Evolutionary conservation across 371 early-diverging fungal genomes (phyloP), one percentile per base, ranked within the genome.

Genomic region (Syncephalastrum racemosum): DNA sequence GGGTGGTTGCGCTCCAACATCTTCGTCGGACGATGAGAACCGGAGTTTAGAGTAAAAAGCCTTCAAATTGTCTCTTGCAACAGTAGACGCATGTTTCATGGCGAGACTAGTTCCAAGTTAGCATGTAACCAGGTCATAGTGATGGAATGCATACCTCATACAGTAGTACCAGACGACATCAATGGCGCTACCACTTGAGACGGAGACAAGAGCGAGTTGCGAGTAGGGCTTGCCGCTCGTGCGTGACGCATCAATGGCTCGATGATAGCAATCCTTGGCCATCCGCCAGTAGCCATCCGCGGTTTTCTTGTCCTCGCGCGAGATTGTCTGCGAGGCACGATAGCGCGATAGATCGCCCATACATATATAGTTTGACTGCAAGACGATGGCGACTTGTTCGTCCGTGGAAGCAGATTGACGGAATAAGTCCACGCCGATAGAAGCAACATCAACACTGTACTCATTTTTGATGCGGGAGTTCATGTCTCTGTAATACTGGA

Each of bases 81-180:
- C 67, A 4, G 54, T 58, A 4, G 77, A 76, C n/a, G 74, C 71
- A 18, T 67, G 45, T 31, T 73, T 73, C 47, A 76, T 72, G 13
- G 74, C 76, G 50, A 79, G 25, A 41, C 80, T 75, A 53, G 4
- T 16, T 4, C 14, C 1, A 23, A 15, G 18, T 50, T 14, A 13
- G 22, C 36, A 18, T 25, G 31, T 15, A n/a, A n/a, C n/a, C n/a
- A n/a, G n/a, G n/a, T n/a, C n/a, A n/a, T n/a, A n/a, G n/a, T n/a
- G n/a, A n/a, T n/a, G n/a, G n/a, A n/a, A n/a, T n/a, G n/a, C 23
- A 12, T 70, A 73, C 74, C 70, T 78, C 74, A 79, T 73, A 44
- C 76, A 79, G 51, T 79, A 79, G 31, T 75, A 76, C 70, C 74
- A 79, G 13, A 76, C 80, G 12, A 79, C 73, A 59, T 79, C 80